Evolutionary conservation across 257 asterid genomes (phyloP).

Genomic region (Forsythia viridissima): DNA sequence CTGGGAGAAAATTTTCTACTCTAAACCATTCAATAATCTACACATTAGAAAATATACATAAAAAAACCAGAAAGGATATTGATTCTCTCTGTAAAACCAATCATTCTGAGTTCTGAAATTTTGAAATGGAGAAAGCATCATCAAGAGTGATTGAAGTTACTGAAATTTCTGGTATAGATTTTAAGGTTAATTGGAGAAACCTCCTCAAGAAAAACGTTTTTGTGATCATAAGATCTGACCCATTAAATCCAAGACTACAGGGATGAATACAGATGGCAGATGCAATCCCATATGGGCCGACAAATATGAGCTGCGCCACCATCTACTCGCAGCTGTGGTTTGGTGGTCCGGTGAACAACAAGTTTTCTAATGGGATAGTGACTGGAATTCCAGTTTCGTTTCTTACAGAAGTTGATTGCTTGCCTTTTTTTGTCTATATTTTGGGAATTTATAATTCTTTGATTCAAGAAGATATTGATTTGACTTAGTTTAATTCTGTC

Average conservation of each 20-base stretch:
- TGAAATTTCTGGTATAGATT: constrained; percentile 42
- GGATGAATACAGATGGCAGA: constrained; percentile 50
- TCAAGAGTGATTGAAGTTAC: constrained; percentile 37
- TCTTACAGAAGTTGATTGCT: constrained; percentile 13
- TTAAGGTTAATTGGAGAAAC: constrained; percentile 20
- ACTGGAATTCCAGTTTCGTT: constrained; percentile 71
- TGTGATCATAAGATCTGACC: constrained; percentile 39
- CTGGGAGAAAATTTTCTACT: no score
- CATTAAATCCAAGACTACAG: constrained; percentile 37
- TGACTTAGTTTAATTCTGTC: no score
- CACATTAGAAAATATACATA: neutral
- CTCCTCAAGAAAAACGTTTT: constrained; percentile 36
- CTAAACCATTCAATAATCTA: neutral
- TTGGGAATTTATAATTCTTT: neutral
- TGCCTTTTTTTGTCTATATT: neutral
- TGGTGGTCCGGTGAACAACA: constrained; percentile 22
- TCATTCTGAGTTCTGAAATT: neutral
- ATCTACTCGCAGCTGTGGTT: constrained; percentile 28
- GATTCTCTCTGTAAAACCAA: neutral
- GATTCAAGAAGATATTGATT: neutral
- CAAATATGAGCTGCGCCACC: neutral
- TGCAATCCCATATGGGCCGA: constrained; percentile 48
- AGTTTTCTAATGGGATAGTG: constrained; percentile 32
- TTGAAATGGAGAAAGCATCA: constrained; percentile 18
- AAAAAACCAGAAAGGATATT: neutral